These are phyloP conservation scores for Lodderomyces parapsilosis DNA, from an alignment of 1,139 yeast genomes.

Conservation along the genomic window DNA sequence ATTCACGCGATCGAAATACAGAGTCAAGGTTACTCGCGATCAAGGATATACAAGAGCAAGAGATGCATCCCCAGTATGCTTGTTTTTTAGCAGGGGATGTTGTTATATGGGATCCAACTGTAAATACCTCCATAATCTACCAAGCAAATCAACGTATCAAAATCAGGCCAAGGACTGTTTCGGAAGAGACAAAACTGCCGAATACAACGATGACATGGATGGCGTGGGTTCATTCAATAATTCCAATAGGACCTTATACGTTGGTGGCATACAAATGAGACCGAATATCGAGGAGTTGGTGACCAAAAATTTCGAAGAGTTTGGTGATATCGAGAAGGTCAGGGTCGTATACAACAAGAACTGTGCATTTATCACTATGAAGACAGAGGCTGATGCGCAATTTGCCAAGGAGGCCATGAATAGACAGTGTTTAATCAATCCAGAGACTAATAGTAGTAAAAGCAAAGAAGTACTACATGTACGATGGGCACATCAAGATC, in stretches of 20 bases:
- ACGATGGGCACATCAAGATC: slow-evolving; percentile 91
- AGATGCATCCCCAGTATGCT: slow-evolving; percentile 53
- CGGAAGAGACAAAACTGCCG: slow-evolving; percentile 84
- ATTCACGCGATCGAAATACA: slow-evolving; percentile 31
- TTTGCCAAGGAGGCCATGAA: slow-evolving; percentile 95
- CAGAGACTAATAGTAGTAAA: not conserved
- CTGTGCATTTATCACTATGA: slow-evolving; percentile 78
- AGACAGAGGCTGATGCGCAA: slow-evolving; percentile 73
- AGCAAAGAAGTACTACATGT: slow-evolving; percentile 62
- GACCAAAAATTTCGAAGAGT: slow-evolving; percentile 59
- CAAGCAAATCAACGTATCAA: slow-evolving; percentile 48
- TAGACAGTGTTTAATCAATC: slow-evolving; percentile 57
- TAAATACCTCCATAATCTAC: slow-evolving; percentile 74
- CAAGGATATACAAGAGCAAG: slow-evolving; percentile 77
- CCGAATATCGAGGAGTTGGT: slow-evolving; percentile 28
- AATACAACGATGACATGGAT: slow-evolving; percentile 88
- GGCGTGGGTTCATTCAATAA: slow-evolving; percentile 86
- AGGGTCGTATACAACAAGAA: slow-evolving; percentile 61
- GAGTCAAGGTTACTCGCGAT: slow-evolving; percentile 62
- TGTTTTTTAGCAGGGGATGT: slow-evolving; percentile 87
- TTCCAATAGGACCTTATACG: slow-evolving; percentile 70
- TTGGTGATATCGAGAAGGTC: slow-evolving; percentile 75
- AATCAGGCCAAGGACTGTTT: slow-evolving; percentile 75
- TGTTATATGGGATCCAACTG: slow-evolving; percentile 80
- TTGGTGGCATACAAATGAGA: slow-evolving; percentile 59